These are phyloP conservation scores for Dactylonectria macrodidyma DNA, from an alignment of 2,329 filamentous ascomycete genomes.

Conservation along the genomic window DNA sequence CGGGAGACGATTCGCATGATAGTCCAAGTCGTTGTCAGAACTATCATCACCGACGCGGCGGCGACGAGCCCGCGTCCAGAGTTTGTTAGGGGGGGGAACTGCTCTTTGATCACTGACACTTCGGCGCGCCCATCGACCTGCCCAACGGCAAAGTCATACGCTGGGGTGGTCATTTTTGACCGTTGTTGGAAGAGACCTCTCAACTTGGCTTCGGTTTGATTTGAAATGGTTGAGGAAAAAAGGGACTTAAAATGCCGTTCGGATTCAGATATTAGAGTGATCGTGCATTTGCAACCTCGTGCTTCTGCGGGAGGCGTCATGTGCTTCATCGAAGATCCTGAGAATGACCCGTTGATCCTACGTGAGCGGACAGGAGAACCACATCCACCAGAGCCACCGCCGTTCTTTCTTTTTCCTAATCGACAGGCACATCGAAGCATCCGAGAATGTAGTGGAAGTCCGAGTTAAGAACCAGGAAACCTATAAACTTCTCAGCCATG, in stretches of 20 bases:
- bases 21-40: slow-evolving; percentile 25
- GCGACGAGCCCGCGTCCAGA: slow-evolving; percentile 11
- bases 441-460: background rate
- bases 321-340: background rate
- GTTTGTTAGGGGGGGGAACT: slow-evolving; percentile 1
- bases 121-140: background rate
- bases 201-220: background rate
- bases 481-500: background rate
- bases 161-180: background rate
- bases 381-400: background rate
- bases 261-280: background rate
- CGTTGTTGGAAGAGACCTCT: background rate
- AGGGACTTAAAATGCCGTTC: background rate
- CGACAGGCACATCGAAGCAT: background rate
- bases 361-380: background rate
- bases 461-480: background rate
- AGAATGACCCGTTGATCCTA: background rate
- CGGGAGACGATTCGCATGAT: slow-evolving; percentile 24
- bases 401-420: background rate
- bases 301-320: background rate
- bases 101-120: background rate
- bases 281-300: background rate
- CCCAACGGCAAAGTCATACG: background rate
- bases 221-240: background rate
- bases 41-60: slow-evolving; percentile 14